These are phyloP conservation scores for Psophocarpus tetragonolobus DNA, from an alignment of 306 rosid genomes.

Conservation along the genomic window DNA sequence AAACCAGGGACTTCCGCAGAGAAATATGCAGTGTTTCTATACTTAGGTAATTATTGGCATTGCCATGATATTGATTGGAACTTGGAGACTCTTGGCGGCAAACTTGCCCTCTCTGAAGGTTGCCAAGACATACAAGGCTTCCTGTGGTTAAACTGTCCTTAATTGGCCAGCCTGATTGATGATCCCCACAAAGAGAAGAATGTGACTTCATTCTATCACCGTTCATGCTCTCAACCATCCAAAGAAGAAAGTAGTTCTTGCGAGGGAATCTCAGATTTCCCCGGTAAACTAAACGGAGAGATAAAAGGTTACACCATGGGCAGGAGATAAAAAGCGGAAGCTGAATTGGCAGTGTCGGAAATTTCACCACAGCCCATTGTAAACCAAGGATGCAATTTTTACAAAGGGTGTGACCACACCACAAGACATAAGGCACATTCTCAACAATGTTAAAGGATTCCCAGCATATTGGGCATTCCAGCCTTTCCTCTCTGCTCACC, in stretches of 20 bases:
- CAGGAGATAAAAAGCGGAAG: constrained; percentile 88
- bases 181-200: constrained; percentile 49
- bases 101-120: constrained; percentile 51
- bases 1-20: constrained; percentile 57
- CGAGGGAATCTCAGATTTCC: constrained; percentile 77
- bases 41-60: constrained; percentile 40
- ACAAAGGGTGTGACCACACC: constrained; percentile 95
- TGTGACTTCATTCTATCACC: constrained; percentile 64
- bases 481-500: constrained; percentile 66
- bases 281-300: constrained; percentile 67
- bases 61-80: constrained; percentile 30
- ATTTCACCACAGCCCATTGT: constrained; percentile 83
- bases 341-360: constrained; percentile 76
- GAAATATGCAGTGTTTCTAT: constrained; percentile 59
- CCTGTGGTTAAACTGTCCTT: constrained; percentile 46
- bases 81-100: constrained; percentile 44
- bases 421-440: constrained; percentile 80
- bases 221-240: constrained; percentile 91
- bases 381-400: constrained; percentile 81
- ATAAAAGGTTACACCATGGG: constrained; percentile 86
- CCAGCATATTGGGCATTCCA: constrained; percentile 88
- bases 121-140: constrained; percentile 41
- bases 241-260: constrained; percentile 82
- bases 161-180: constrained; percentile 44
- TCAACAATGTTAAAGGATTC: constrained; percentile 87